These are phyloP conservation scores for Ceratobasidium sp. DNA, from an alignment of 1,284 basidiomycete species.

Conservation along the genomic window DNA sequence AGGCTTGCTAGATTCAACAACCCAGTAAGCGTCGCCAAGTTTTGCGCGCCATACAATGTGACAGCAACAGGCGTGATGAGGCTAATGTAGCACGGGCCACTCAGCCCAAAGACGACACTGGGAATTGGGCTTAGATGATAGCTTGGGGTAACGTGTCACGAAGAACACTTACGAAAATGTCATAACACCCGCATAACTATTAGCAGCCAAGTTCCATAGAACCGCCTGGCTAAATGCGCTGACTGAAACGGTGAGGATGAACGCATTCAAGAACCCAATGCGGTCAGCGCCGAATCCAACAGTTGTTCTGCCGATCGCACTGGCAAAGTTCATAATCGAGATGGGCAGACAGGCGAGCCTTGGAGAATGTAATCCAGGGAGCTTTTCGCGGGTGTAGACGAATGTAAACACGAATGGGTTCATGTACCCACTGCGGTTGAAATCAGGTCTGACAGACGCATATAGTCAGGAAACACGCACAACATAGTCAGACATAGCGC, in stretches of 20 bases:
- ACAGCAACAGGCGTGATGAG: constrained; percentile 51
- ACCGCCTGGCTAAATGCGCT: constrained; percentile 50
- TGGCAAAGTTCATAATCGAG: constrained; percentile 51
- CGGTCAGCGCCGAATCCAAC: constrained; percentile 51
- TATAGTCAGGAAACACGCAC: constrained; percentile 7
- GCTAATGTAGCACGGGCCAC: constrained; percentile 45
- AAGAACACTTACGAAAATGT: constrained; percentile 50
- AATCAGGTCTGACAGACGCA: constrained; percentile 10
- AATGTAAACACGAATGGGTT: constrained; percentile 49
- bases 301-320: constrained; percentile 50
- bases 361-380: constrained; percentile 39
- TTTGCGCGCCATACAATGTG: constrained; percentile 50
- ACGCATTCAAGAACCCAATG: constrained; percentile 51
- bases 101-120: constrained; percentile 35
- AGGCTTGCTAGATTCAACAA: constrained; percentile 50
- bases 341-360: constrained; percentile 50
- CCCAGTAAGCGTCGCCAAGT: constrained; percentile 52
- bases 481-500: constrained; percentile 47
- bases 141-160: neutral
- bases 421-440: constrained; percentile 46
- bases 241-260: constrained; percentile 50
- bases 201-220: constrained; percentile 51
- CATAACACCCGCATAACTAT: constrained; percentile 50
- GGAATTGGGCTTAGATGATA: neutral
- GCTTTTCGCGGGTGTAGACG: constrained; percentile 47